Evolutionary conservation across 2,329 filamentous ascomycete species (phyloP), one percentile per base, ranked within the genome.

Genomic region (Dendryphion nanum): DNA sequence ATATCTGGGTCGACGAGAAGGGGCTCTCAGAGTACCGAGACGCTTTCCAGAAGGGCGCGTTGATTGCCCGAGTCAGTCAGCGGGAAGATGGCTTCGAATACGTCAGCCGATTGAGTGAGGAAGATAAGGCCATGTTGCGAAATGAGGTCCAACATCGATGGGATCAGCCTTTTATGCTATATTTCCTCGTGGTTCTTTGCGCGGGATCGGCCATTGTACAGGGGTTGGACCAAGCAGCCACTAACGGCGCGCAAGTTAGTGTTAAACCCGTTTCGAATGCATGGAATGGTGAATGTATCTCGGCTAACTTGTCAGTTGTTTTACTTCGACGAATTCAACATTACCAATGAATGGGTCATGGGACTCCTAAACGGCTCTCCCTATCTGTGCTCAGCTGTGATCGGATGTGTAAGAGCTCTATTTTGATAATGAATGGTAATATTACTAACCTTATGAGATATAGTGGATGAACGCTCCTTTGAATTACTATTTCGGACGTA

Each of bases 161-260:
- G 85, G 77, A 75, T 5, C 84, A 89, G 51, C 83, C 84, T 0
- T 69, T 60, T 45, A 76, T 78, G 58, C 72, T 87, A 33, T 86
- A 85, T 59, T 71, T 81, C 35, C 74, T 86, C 6, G 79, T 88
- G 45, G 56, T 81, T 42, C 71, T 83, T 23, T 85, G 81, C 52
- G 84, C 80, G n/a, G 71, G 79, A 15, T 83, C 77, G 30, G 83
- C 83, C 13, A 81, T 82, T 17, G 83, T 86, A 1, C 83, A 86
- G 55, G 83, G 82, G 16, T 59, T 58, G 58, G 59, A 62, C 37
- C 57, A 63, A 33, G 60, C 60, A 4, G 58, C 57, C 3, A 55
- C 62, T 2, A 64, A 64, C 16, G 60, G 59, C 26, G 59, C 57
- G 40, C 52, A 59, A 33, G 55, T 55, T 18, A 34, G 41, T 26